Conservation (phyloP, 2,329 filamentous ascomycete genomes). For the Ascochyta viciae-villosae region DNA sequence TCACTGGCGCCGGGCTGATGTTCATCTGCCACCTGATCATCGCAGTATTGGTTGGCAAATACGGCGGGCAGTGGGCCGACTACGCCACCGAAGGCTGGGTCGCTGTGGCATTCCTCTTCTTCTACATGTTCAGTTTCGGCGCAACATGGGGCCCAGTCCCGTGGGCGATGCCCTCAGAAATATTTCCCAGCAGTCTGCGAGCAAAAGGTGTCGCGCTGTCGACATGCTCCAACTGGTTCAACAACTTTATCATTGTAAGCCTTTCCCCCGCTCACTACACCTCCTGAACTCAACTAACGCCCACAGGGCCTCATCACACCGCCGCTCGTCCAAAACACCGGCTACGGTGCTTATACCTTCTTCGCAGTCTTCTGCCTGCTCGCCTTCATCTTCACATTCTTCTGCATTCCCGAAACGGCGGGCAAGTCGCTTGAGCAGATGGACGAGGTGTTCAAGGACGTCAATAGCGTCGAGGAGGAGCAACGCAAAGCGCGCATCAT, state of each 20-base stretch:
- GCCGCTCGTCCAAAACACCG: constrained; percentile 65
- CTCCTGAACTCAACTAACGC: constrained; percentile 49
- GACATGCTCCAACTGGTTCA: constrained; percentile 69
- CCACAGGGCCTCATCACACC: constrained; percentile 67
- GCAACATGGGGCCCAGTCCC: constrained; percentile 63
- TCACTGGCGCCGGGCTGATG: constrained; percentile 56
- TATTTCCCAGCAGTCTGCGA: constrained; percentile 67
- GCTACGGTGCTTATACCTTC: constrained; percentile 53
- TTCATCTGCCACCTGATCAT: constrained; percentile 62
- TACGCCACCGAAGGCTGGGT: constrained; percentile 63
- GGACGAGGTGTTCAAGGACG: constrained; percentile 49
- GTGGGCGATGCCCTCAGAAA: constrained; percentile 62
- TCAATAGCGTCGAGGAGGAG: constrained; percentile 46
- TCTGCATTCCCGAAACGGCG: constrained; percentile 46
- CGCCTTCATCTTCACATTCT: constrained; percentile 45
- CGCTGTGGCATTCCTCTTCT: constrained; percentile 65
- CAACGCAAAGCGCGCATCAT: constrained; percentile 42
- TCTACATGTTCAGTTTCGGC: constrained; percentile 70
- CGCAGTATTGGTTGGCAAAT: constrained; percentile 62
- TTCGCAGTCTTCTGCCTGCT: constrained; percentile 48
- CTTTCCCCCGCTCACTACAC: not conserved
- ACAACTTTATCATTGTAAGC: constrained; percentile 65
- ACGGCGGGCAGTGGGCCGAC: constrained; percentile 57
- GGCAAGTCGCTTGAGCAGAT: constrained; percentile 48
- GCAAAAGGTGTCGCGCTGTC: constrained; percentile 72